Percentiles rank a stretch among this genome's conserved stretches.
These are phyloP conservation scores for Boechera stricta DNA, from an alignment of 345 rosid species.

Conservation along the genomic window DNA sequence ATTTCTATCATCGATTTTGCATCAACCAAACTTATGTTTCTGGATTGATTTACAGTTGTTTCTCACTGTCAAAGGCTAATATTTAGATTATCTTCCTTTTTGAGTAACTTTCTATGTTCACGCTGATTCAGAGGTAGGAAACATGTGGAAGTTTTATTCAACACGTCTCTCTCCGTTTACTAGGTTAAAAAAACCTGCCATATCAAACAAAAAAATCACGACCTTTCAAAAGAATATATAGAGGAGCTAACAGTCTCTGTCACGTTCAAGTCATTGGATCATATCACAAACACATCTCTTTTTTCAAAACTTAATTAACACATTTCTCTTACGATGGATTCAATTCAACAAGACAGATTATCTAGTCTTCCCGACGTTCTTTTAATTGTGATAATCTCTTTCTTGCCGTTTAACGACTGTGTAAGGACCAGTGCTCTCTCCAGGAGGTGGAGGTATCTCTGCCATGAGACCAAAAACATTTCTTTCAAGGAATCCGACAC, in stretches of 20 bases:
- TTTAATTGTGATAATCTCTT: constrained; percentile 37
- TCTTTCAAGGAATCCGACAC: constrained; percentile 38
- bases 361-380: constrained; percentile 24
- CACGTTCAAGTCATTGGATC: not conserved
- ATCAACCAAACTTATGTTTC: not conserved
- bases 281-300: constrained; percentile 6
- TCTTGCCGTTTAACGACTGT: constrained; percentile 51
- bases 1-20: not conserved
- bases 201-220: not conserved
- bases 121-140: not conserved
- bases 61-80: not conserved
- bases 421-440: constrained; percentile 46
- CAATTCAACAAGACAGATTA: constrained; percentile 30
- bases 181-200: not conserved
- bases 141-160: not conserved
- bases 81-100: not conserved
- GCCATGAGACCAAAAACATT: constrained; percentile 18
- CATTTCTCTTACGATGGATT: constrained; percentile 15
- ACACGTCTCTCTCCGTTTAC: not conserved
- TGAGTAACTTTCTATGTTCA: not conserved
- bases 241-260: not conserved
- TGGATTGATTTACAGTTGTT: not conserved
- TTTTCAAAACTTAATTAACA: not conserved
- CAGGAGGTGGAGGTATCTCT: constrained; percentile 41
- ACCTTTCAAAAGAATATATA: not conserved